Base-by-base conservation (phyloP, 352 stramenopile species). In the Phytophthora pinifolia region DNA sequence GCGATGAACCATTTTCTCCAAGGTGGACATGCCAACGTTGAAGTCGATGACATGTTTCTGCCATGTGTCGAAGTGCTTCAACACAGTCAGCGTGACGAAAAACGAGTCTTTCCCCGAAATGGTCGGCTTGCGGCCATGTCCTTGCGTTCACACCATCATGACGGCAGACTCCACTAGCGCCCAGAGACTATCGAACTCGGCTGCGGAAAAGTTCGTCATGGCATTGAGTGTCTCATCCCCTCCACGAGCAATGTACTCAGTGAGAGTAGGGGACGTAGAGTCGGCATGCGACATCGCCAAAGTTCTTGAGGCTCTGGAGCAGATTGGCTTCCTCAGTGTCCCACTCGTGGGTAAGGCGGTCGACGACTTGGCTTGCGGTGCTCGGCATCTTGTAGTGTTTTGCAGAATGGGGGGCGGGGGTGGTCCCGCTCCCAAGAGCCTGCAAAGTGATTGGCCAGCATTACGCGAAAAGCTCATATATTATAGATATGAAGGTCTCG, bases 211-310 rank as follows among this genome's bases (percentile, higher is more conserved):
- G n/a, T 61, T 57, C 27, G 46, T 49, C 38, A 57, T 48, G 4
- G n/a, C 55, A 20, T 43, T 57, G 10, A 57, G 25, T 0, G 49
- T 56, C 4, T 55, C 49, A 22, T 60, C 57, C 5, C 43, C 49
- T 6, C 20, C 36, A 25, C 34, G n/a, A 17, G 29, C 29, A n/a
- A 46, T 34, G 25, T 56, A 56, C 29, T 56, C 49, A 4, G 25
- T 27, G 22, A 60, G 30, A 12, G 44, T 53, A 39, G 41, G 41
- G 9, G 32, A 33, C 3, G 13, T 29, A n/a, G 22, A 33, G 5
- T 53, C 37, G 47, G 9, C 57, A 14, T 1, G 57, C 43, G 8
- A 65, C 35, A 3, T 52, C 48, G 17, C 29, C 57, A 36, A 65
- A 55, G 8, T n/a, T 22, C 6, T 55, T 14, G 25, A 55, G 35